Evolutionary conservation across 345 rosid species (phyloP), one percentile per base, ranked within the genome.

Genomic region (Cochlearia excelsa): DNA sequence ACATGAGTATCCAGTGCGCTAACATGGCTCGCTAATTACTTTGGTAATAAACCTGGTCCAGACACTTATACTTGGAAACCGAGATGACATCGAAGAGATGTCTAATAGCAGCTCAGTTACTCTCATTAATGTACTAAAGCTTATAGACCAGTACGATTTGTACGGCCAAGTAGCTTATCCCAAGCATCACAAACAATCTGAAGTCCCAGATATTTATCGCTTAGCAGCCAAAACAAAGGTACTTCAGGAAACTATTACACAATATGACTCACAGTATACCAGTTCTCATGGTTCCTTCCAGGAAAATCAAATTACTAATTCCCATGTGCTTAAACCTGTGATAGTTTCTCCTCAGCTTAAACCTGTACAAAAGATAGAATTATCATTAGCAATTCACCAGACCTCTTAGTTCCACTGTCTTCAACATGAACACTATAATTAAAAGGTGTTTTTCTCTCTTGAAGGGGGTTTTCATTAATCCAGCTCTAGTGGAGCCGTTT

Each of bases 71-170:
- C 85, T 93, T 83, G 97, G 99, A 48, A 93, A 89, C 63, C 72
- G 95, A 68, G 95, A 93, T 57, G 94, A 89, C 69, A 87, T 93
- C 66, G 97, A 89, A n/a, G 97, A 79, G 76, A 89, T 93, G 99
- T 67, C 95, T 26, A 58, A 72, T 1, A 91, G 95, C 65, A 93
- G 77, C 57, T 87, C 87, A 44, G 88, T 82, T 47, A 86, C 86
- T 67, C 91, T 93, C 27, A 79, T 82, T 59, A 88, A 89, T 50
- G 97, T 93, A 2, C 61, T 93, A 67, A 93, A 93, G 77, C 66
- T 93, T 61, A 79, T 93, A 59, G 99, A 93, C 68, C 88, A 93
- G 76, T 88, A 88, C 54, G 99, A 93, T 61, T 93, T 93, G 48
- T 88, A 93, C 46, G 99, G 99, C 46, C 85, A 73, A 60, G 99